Base-by-base conservation (phyloP, 768 basidiomycete species). In the Amanita rubescens region DNA sequence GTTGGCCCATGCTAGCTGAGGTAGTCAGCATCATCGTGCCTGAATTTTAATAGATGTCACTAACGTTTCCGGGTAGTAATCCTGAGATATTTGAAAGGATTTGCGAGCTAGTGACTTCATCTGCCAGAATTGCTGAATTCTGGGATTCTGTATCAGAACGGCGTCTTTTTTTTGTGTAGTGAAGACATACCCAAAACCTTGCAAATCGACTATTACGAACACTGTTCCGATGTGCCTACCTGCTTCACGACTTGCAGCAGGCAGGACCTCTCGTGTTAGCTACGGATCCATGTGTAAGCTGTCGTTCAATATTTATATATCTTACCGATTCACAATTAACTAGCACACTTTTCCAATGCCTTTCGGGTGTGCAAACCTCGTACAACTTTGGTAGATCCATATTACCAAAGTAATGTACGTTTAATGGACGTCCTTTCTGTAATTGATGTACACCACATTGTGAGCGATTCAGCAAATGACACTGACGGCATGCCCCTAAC, bases 11-110 rank as follows among this genome's bases (percentile, higher is more conserved):
- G 3, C 87, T 88, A 56, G 14, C 50, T 34, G 7, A 54, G 38
- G 10, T 30, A 14, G 44, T 27, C 51, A n/a, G 5, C 24, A n/a
- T 37, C 14, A 32, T 17, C 25, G 10, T 42, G 24, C 4, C 33
- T 48, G 5, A 8, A 35, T 19, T 11, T 5, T 27, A 39, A 22
- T 20, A 37, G 15, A 22, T 19, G 39, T n/a, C 22, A 62, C 78
- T 50, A 62, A 88, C 85, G 83, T 82, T 63, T 90, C 87, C 1
- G 87, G 87, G 57, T 76, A 89, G 66, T 85, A 89, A 59, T 87
- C 84, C 65, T 89, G 87, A 1, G 85, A 87, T 52, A 89, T 72
- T 58, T 87, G 85, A 64, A 89, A 85, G 6, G 82, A 79, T 47
- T 65, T 69, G 46, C 79, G 73, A 20, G 75, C 76, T n/a, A 88